Evolutionary conservation across 805 yeast genomes (phyloP).

Genomic region (Diddensiella caesifluorescens): DNA sequence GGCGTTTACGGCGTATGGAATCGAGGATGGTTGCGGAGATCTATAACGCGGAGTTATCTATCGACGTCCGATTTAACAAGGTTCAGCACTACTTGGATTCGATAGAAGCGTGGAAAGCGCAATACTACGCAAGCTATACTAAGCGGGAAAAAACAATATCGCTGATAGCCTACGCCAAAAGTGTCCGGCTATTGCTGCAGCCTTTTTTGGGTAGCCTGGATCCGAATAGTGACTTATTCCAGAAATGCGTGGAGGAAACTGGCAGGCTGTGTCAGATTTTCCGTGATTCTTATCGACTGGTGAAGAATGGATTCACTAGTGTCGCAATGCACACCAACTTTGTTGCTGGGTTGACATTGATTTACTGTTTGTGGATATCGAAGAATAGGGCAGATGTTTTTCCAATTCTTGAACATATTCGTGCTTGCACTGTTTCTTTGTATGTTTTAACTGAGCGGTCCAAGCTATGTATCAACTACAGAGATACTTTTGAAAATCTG

Average conservation of each 20-base stretch:
- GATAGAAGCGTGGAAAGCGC: slow-evolving; percentile 54
- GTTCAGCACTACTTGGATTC: slow-evolving; percentile 51
- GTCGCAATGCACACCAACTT: slow-evolving; percentile 63
- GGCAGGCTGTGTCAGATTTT: slow-evolving; percentile 63
- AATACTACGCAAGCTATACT: slow-evolving; percentile 3
- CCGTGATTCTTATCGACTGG: slow-evolving; percentile 57
- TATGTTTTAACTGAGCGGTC: slow-evolving; percentile 66
- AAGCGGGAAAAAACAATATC: slow-evolving; percentile 49
- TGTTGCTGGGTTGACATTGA: slow-evolving; percentile 62
- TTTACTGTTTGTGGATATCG: slow-evolving; percentile 62
- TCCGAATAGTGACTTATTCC: slow-evolving; percentile 54
- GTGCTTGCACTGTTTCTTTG: slow-evolving; percentile 59
- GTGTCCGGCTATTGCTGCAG: slow-evolving; percentile 55
- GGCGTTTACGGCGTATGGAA: slow-evolving; percentile 53
- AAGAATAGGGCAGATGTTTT: slow-evolving; percentile 39
- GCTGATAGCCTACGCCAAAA: slow-evolving; percentile 52
- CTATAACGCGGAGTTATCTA: slow-evolving; percentile 31
- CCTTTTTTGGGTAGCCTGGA: slow-evolving; percentile 58
- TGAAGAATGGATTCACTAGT: slow-evolving; percentile 58
- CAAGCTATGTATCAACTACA: slow-evolving; percentile 52
- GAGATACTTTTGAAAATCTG: slow-evolving; percentile 64
- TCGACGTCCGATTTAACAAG: slow-evolving; percentile 40
- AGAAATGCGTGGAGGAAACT: slow-evolving; percentile 67
- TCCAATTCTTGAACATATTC: slow-evolving; percentile 43
- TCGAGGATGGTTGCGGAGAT: slow-evolving; percentile 52